Evolutionary conservation across 176 grass and related monocot genomes (phyloP), one percentile per base, ranked within the genome.

Genomic region (Canna indica): DNA sequence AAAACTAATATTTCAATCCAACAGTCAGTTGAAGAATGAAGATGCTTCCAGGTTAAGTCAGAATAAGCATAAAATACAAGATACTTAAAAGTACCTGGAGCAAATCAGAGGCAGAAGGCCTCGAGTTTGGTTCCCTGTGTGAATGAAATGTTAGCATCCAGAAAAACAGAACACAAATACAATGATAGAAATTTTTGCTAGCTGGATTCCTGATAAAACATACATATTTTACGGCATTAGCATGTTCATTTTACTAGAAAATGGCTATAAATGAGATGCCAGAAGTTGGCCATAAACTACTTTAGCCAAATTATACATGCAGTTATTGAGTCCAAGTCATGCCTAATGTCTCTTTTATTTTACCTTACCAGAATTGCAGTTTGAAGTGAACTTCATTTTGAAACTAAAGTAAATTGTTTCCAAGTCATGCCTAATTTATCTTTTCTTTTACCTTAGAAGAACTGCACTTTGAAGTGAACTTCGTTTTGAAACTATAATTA

Each of bases 91-190:
- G 60, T 87, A 90, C 90, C 86, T 80, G 82, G 56, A 95, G 83
- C 28, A 95, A 85, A 67, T 87, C 84, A 59, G 83, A 80, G 22
- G 90, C 78, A 45, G 73, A 82, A 53, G 90, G 85, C 62, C 90
- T 81, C 52, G 86, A 69, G 69, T 78, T 77, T 18, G 90, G 83
- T 59, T 95, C 90, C 73, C 90, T 90, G 68, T 57, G 72, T 45
- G 74, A 78, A 76, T 44, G 3, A 26, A 28, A 31, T 69, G 47
- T 73, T 41, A 3, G 36, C 34, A 58, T 65, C 9, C 16, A 5
- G 44, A 85, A 26, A 30, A 17, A 9, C 2, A 20, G 26, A 47
- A 17, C 7, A 47, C 25, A 29, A 47, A 27, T 30, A 30, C 11
- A 8, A 15, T 27, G 14, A 31, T 1, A 47, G 25, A 46, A 1